Base-by-base conservation (phyloP, 495 filamentous ascomycete species). In the Lophium mytilinum region DNA sequence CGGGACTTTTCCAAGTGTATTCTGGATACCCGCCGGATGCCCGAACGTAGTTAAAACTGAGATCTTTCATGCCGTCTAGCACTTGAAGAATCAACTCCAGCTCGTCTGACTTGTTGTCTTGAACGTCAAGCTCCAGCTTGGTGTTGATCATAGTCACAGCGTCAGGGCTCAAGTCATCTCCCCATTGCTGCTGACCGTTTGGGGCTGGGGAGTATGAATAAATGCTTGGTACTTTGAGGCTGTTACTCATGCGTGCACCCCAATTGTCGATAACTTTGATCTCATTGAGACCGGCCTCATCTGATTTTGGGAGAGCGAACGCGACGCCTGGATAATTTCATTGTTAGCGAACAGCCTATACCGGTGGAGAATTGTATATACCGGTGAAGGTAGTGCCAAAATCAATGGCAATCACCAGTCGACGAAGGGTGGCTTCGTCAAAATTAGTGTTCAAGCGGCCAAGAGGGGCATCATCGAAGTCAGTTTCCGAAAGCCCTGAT, bases 371-470 rank as follows among this genome's bases (percentile, higher is more conserved):
- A 8, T 4, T 7, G 48, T 3, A 15, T 35, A 37, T 57, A 57
- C 58, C 58, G 10, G 57, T 60, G 36, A 37, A 60, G 5, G 57
- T 60, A 18, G 57, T 60, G 18, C 57, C 57, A 51, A 55, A 60
- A 35, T 60, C 57, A 42, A 60, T 11, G 17, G 34, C 57, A 15
- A 60, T 51, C 0, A 60, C 57, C 17, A 60, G 42, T n/a, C 57
- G 51, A 36, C 15, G 8, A 9, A 45, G 41, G 12, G 12, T n/a
- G 14, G 3, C n/a, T n/a, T 30, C 24, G 6, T 30, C 24, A 6
- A 30, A 42, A 9, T 42, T 8, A 42, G 17, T 42, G 2, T 42
- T 42, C 39, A 42, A 42, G 12, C 24, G 24, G 39, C 39, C 3
- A 14, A 17, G 39, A 41, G 39, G 11, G 8, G 12, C 17, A 8